Percentiles rank a stretch among this genome's conserved stretches.
phyloP scores from a whole-genome alignment of 2,329 filamentous ascomycete genomes.

The Alternaria sp. region DNA sequence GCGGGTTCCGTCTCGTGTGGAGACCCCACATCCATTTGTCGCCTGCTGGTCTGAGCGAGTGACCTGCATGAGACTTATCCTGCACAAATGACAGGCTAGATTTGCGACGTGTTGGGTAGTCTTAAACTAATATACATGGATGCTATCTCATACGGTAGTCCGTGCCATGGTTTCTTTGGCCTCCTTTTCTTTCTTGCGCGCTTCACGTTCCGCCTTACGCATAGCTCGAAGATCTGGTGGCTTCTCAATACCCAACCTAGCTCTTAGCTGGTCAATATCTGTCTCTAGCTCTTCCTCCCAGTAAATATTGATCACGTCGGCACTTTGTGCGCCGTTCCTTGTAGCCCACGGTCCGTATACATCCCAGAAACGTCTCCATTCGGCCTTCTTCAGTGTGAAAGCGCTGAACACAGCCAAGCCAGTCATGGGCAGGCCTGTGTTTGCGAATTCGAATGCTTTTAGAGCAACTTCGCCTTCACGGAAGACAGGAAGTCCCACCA shows the following conservation, averaged over 20 bases:
- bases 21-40: constrained; percentile 18
- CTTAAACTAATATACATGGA: constrained; percentile 27
- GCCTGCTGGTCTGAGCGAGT: not conserved
- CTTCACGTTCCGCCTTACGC: constrained; percentile 72
- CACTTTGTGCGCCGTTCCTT: constrained; percentile 76
- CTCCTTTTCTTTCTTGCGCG: constrained; percentile 71
- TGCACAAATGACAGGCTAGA: constrained; percentile 1
- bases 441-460: constrained; percentile 97
- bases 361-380: constrained; percentile 71
- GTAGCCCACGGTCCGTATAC: constrained; percentile 92
- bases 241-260: constrained; percentile 81
- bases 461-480: constrained; percentile 97
- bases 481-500: constrained; percentile 88
- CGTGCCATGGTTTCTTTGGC: constrained; percentile 44
- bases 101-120: not conserved
- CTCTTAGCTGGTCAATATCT: constrained; percentile 78
- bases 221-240: constrained; percentile 86
- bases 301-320: constrained; percentile 93
- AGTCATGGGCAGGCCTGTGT: constrained; percentile 94
- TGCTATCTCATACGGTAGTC: constrained; percentile 24
- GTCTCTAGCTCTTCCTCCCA: constrained; percentile 95
- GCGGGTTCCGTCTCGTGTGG: constrained; percentile 16
- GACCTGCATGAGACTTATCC: constrained; percentile 3
- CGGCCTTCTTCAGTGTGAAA: constrained; percentile 68
- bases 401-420: constrained; percentile 81